These are phyloP conservation scores for Dalechampia spathulata DNA, from an alignment of 441 rosid species.

Conservation along the genomic window DNA sequence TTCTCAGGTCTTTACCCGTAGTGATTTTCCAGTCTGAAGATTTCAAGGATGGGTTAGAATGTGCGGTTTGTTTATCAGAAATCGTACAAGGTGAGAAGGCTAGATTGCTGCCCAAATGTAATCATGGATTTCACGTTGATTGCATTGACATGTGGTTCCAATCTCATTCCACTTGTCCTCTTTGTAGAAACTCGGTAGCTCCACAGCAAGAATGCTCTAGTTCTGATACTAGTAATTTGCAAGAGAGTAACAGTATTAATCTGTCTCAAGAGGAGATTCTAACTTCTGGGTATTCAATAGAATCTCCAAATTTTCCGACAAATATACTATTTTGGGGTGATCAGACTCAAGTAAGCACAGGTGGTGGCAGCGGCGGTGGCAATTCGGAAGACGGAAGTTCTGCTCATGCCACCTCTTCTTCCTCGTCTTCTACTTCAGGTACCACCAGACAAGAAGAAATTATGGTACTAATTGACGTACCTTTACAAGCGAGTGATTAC, in stretches of 20 bases:
- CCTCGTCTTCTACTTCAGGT: slow-evolving; percentile 28
- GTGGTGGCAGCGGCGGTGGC: not conserved
- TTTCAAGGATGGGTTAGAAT: slow-evolving; percentile 43
- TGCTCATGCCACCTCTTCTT: slow-evolving; percentile 11
- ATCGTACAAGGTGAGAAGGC: slow-evolving; percentile 60
- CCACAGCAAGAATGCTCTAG: slow-evolving; percentile 28
- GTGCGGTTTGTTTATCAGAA: slow-evolving; percentile 80
- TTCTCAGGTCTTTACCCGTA: slow-evolving; percentile 54
- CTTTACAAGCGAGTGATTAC: slow-evolving; percentile 29
- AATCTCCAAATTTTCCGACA: slow-evolving; percentile 62
- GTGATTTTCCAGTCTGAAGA: slow-evolving; percentile 40
- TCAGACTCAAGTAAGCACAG: slow-evolving; percentile 53
- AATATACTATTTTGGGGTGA: slow-evolving; percentile 87
- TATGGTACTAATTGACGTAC: slow-evolving; percentile 47
- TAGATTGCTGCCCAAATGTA: slow-evolving; percentile 68
- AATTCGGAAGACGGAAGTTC: slow-evolving; percentile 31
- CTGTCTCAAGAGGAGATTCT: slow-evolving; percentile 23
- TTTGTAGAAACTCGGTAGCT: slow-evolving; percentile 69
- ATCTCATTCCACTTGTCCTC: slow-evolving; percentile 84
- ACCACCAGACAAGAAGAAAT: slow-evolving; percentile 26
- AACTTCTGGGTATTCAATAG: slow-evolving; percentile 33
- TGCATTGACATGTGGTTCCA: slow-evolving; percentile 98
- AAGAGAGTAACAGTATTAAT: slow-evolving; percentile 25
- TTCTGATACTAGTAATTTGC: slow-evolving; percentile 46
- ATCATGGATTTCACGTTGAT: slow-evolving; percentile 70